These are phyloP conservation scores for Trichoderma sp. DNA, from an alignment of 2,329 filamentous ascomycete genomes.

Conservation along the genomic window DNA sequence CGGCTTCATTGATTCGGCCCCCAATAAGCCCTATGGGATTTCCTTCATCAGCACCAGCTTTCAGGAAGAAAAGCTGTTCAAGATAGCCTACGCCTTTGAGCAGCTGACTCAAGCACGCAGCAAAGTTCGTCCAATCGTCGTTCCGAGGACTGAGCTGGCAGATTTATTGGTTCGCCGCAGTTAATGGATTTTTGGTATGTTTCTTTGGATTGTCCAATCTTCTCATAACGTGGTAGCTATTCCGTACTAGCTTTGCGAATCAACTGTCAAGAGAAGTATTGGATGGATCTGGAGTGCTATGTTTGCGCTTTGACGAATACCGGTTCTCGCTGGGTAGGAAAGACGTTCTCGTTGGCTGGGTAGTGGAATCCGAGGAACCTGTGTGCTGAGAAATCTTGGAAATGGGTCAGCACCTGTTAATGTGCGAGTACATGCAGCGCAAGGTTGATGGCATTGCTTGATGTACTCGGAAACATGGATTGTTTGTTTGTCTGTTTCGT, in stretches of 20 bases:
- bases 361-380: no score
- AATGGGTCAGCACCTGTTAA: neutral
- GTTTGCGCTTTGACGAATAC: neutral
- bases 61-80: constrained; percentile 62
- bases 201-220: neutral
- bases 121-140: constrained; percentile 33
- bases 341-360: neutral
- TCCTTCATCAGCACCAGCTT: constrained; percentile 63
- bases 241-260: neutral
- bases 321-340: neutral
- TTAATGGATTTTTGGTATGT: neutral
- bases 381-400: neutral
- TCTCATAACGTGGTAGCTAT: neutral
- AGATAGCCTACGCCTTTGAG: constrained; percentile 69
- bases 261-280: neutral
- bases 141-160: constrained; percentile 37
- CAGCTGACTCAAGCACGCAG: constrained; percentile 49
- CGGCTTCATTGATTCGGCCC: constrained; percentile 49
- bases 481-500: no score
- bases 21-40: constrained; percentile 62
- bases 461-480: neutral
- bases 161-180: constrained; percentile 26
- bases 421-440: neutral
- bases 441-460: neutral
- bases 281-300: no score